A percentile compares a stretch with the other conserved stretches of the same genome.
Conservation (phyloP, 306 rosid species). For the Prunus davidiana region DNA sequence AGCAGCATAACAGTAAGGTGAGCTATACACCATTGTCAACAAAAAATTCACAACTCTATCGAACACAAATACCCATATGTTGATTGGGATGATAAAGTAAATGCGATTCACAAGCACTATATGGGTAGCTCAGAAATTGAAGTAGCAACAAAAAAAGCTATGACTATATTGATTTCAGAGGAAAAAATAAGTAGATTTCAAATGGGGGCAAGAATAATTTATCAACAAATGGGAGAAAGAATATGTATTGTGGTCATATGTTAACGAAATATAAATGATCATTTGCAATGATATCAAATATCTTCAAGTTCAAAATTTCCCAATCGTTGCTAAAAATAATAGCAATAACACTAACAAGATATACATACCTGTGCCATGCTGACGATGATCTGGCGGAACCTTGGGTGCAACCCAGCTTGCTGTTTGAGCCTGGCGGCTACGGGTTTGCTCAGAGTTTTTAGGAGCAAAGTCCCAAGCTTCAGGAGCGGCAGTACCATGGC, state of each 20-base stretch:
- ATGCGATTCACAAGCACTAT: not conserved
- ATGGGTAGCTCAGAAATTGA: not conserved
- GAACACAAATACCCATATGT: not conserved
- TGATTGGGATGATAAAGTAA: not conserved
- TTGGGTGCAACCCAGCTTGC: constrained; percentile 71
- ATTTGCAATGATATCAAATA: not conserved
- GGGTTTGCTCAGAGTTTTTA: constrained; percentile 92
- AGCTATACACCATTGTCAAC: not conserved
- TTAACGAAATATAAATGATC: not conserved
- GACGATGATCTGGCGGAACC: constrained; percentile 69
- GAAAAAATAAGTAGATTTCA: not conserved
- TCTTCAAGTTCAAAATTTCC: not conserved
- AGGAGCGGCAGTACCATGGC: constrained; percentile 65
- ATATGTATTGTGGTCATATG: not conserved
- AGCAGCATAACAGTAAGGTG: not conserved
- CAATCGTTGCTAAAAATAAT: not conserved
- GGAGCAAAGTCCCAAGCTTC: constrained; percentile 75
- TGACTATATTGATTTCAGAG: not conserved
- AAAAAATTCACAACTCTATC: not conserved
- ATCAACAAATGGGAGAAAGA: not conserved
- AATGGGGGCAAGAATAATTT: not conserved
- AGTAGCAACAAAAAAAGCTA: not conserved
- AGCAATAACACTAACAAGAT: not conserved
- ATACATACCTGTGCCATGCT: constrained; percentile 65
- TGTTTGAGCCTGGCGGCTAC: constrained; percentile 68